Evolutionary conservation across 805 yeast genomes (phyloP).

Genomic region (Metschnikowia proteae): DNA sequence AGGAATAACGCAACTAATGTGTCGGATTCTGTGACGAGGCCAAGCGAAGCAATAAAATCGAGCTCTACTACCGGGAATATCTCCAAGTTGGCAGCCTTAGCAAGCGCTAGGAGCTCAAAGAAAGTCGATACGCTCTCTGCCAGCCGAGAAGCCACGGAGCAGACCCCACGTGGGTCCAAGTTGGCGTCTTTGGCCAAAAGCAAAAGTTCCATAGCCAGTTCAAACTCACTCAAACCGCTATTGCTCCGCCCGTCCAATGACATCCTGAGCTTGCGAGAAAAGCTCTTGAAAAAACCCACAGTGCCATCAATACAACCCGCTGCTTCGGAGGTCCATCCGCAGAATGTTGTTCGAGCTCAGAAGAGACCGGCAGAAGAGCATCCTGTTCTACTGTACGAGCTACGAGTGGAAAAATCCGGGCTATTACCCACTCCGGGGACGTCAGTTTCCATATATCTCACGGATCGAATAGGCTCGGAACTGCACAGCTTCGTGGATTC

Average conservation of each 20-base stretch:
- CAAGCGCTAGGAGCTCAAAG: neutral
- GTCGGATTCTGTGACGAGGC: slow-evolving; percentile 3
- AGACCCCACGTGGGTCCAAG: slow-evolving; percentile 4
- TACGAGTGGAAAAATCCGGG: slow-evolving; percentile 9
- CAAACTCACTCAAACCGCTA: neutral
- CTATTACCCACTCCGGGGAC: slow-evolving; percentile 7
- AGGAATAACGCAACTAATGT: neutral
- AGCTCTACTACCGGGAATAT: neutral
- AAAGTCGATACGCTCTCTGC: neutral
- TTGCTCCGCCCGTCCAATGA: neutral
- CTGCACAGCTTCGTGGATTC: neutral
- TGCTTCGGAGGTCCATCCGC: neutral
- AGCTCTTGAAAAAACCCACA: neutral
- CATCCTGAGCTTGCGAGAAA: neutral
- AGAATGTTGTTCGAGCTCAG: neutral
- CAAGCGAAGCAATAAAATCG: neutral
- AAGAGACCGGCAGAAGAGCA: neutral
- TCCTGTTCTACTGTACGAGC: slow-evolving; percentile 3
- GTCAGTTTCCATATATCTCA: slow-evolving; percentile 8
- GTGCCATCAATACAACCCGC: neutral
- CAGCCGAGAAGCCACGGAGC: neutral
- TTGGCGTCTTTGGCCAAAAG: slow-evolving; percentile 9
- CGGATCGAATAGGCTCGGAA: neutral
- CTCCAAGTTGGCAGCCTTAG: slow-evolving; percentile 4
- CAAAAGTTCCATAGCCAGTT: neutral